Evolutionary conservation across 2,329 filamentous ascomycete genomes (phyloP), one percentile per base, ranked within the genome.

Genomic region (Fusarium ramigenum): DNA sequence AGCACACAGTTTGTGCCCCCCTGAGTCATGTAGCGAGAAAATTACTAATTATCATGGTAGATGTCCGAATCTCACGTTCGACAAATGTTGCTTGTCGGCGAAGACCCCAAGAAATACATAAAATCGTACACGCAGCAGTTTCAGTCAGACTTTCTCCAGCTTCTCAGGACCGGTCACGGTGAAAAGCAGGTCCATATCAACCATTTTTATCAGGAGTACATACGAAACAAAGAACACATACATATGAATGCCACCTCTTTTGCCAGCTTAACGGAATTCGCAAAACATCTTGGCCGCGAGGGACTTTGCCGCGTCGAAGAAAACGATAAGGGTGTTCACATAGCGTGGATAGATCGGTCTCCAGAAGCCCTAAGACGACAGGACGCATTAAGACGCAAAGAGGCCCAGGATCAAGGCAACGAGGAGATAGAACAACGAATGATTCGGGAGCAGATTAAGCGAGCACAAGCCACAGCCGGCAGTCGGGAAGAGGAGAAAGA

Each of bases 201-300:
- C 79, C 91, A 93, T 70, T 98, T 98, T 81, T 99, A 99, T 83
- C 94, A 98, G 80, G 92, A 95, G 40, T 96, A 97, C 78, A 98
- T 98, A 75, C 88, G 90, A 21, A 92, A 96, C 75, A 95, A 95
- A 28, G 66, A 94, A 78, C 96, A 98, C 80, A 86, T 96, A 14
- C 96, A 98, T 80, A 95, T 98, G 93, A 40, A 39, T 14, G 3
- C 32, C 2, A 53, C 50, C 32, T 25, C 34, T 53, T 53, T 53
- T 53, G 32, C 50, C 4, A 47, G 23, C 10, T 84, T 99, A 76
- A 96, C 95, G 6, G 95, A 98, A 77, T 97, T 97, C 79, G 94
- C 93, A 19, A 97, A 97, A 79, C 85, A 93, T 78, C 84, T 99
- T 2, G 95, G 96, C 0, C 85, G 93, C 28, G 95, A 98, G 81